phyloP scores from a whole-genome alignment of 306 rosid genomes.

The Lablab purpureus region DNA sequence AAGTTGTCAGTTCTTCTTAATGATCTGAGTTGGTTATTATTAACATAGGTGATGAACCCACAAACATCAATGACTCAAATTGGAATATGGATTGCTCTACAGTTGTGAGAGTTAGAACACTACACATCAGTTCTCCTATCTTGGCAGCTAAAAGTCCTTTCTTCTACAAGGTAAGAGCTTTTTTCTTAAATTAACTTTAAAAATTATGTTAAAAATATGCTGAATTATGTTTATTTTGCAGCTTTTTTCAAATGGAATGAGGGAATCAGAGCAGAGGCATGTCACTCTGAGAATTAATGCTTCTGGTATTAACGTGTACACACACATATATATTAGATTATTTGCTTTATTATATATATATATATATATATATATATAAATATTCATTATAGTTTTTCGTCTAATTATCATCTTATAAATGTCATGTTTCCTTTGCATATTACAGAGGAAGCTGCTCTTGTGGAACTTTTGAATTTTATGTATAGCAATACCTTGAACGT shows the following conservation, averaged over 20 bases:
- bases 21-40: not conserved
- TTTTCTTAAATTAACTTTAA: conserved; percentile 27
- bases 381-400: conserved; percentile 11
- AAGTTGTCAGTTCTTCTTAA: not conserved
- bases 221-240: conserved; percentile 46
- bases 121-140: conserved; percentile 93
- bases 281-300: conserved; percentile 82
- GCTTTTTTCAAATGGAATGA: conserved; percentile 99
- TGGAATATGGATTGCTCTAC: conserved; percentile 80
- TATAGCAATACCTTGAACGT: conserved; percentile 67
- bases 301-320: conserved; percentile 60
- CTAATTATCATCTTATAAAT: conserved; percentile 35
- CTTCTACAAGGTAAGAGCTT: conserved; percentile 78
- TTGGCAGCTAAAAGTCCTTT: conserved; percentile 97
- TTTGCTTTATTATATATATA: conserved; percentile 1
- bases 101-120: conserved; percentile 76
- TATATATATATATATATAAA: too few relatives aligned
- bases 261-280: conserved; percentile 90
- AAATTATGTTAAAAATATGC: not conserved
- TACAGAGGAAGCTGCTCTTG: conserved; percentile 92
- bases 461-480: conserved; percentile 96
- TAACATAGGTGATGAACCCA: conserved; percentile 78
- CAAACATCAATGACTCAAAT: conserved; percentile 64
- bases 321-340: not conserved
- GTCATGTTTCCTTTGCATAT: conserved; percentile 31